Percentiles rank a stretch among this genome's conserved stretches.
Conservation (phyloP, 176 grass and related monocot genomes). For the Metroxylon sagu region DNA sequence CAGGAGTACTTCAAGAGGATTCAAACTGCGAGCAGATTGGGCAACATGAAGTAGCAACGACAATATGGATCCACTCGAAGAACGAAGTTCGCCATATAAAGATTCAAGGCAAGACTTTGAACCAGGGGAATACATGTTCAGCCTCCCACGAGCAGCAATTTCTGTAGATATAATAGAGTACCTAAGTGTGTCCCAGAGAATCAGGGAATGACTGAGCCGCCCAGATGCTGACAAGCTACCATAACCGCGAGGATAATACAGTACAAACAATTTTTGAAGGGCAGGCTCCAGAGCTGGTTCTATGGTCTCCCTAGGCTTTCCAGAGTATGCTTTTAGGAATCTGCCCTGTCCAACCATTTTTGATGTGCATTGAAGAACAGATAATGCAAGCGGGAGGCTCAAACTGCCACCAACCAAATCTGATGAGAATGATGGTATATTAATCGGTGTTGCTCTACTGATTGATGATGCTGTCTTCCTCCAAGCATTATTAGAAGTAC, state of each 20-base stretch:
- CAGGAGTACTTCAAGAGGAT: constrained; percentile 71
- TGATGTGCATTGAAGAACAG: constrained; percentile 63
- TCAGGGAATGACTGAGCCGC: constrained; percentile 56
- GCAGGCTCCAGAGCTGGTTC: constrained; percentile 63
- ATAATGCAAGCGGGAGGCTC: constrained; percentile 35
- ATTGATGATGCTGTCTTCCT: constrained; percentile 18
- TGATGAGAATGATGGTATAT: constrained; percentile 26
- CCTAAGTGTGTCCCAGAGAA: constrained; percentile 89
- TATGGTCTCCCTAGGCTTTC: constrained; percentile 39
- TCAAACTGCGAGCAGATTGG: constrained; percentile 58
- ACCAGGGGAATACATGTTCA: constrained; percentile 30
- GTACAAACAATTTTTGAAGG: constrained; percentile 55
- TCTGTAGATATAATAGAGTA: constrained; percentile 80
- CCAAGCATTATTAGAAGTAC: constrained; percentile 33
- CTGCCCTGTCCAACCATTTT: constrained; percentile 63
- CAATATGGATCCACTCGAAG: constrained; percentile 91
- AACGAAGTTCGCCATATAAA: constrained; percentile 60
- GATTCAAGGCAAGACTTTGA: constrained; percentile 52
- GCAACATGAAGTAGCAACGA: constrained; percentile 66
- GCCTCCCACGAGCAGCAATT: constrained; percentile 63
- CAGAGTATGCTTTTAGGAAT: constrained; percentile 58
- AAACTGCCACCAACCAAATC: constrained; percentile 24
- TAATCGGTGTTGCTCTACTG: constrained; percentile 20
- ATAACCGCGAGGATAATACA: constrained; percentile 70
- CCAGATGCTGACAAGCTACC: constrained; percentile 54